A percentile compares a stretch with the other conserved stretches of the same genome.
Evolutionary conservation across 495 filamentous ascomycete species (phyloP).

Genomic region (Penicillium arizonense): DNA sequence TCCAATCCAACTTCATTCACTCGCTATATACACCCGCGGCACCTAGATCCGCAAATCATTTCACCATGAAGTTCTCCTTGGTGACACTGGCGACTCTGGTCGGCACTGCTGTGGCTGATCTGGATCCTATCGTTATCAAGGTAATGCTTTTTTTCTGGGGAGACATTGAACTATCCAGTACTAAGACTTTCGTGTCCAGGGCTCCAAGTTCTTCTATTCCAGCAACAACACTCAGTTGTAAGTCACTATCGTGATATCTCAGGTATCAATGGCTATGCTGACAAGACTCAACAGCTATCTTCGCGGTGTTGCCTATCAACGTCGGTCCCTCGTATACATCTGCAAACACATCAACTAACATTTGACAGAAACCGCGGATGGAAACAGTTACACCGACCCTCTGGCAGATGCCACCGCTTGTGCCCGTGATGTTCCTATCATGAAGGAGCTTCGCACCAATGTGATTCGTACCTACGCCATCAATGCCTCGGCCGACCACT

Average conservation of each 20-base stretch:
- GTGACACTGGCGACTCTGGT: constrained; percentile 47
- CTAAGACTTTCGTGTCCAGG: constrained; percentile 36
- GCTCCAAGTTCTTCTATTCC: constrained; percentile 78
- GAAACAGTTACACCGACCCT: constrained; percentile 58
- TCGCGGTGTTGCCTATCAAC: constrained; percentile 86
- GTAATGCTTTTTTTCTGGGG: constrained; percentile 26
- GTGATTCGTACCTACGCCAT: constrained; percentile 92
- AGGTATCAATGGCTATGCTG: constrained; percentile 4
- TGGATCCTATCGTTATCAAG: constrained; percentile 73
- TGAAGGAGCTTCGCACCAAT: constrained; percentile 78
- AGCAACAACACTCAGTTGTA: constrained; percentile 78
- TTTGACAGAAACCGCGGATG: constrained; percentile 30
- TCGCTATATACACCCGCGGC: constrained; percentile 16
- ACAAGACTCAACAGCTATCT: constrained; percentile 54
- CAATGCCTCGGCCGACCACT: constrained; percentile 75
- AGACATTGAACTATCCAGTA: constrained; percentile 1
- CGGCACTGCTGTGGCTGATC: constrained; percentile 51
- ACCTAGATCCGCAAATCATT: constrained; percentile 1
- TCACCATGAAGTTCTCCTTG: constrained; percentile 44
- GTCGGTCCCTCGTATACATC: constrained; percentile 30
- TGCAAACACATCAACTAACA: constrained; percentile 7
- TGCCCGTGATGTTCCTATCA: constrained; percentile 77
- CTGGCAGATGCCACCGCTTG: constrained; percentile 69
- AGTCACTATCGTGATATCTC: constrained; percentile 15
- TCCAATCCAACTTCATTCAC: constrained; percentile 11